These are phyloP conservation scores for Cordyceps javanica DNA, from an alignment of 2,329 filamentous ascomycete species.

Conservation along the genomic window DNA sequence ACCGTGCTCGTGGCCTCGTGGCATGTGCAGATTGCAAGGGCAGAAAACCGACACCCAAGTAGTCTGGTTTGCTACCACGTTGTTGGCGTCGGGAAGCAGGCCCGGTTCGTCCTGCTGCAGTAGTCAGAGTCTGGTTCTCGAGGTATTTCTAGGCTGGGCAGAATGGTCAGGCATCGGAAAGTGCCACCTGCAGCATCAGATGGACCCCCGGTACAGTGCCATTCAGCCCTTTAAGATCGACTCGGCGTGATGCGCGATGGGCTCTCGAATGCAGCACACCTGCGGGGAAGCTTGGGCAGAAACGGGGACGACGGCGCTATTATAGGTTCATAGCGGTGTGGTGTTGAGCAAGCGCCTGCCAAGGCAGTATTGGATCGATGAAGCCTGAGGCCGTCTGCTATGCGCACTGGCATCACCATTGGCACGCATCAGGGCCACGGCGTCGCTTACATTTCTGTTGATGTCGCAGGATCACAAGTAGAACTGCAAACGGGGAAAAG, in stretches of 20 bases:
- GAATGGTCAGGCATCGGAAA: neutral
- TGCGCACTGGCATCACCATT: neutral
- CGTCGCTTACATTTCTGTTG: neutral
- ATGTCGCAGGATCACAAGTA: no score
- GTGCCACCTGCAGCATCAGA: conserved; percentile 1
- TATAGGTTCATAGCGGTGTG: neutral
- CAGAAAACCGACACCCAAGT: neutral
- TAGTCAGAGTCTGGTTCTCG: neutral
- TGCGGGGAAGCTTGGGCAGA: conserved; percentile 9
- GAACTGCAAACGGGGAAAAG: no score
- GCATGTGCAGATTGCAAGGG: conserved; percentile 6
- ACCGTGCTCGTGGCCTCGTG: neutral
- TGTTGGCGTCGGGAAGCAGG: neutral
- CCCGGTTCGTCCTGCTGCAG: neutral
- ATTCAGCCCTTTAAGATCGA: conserved; percentile 9
- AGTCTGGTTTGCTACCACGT: neutral
- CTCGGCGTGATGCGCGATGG: conserved; percentile 9
- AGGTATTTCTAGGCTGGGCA: neutral
- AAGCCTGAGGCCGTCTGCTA: neutral
- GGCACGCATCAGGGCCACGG: neutral
- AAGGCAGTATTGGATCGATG: neutral
- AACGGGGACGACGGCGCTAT: conserved; percentile 1
- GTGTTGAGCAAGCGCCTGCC: neutral
- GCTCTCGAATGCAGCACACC: neutral
- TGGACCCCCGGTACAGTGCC: neutral